Base-by-base conservation (phyloP, 768 basidiomycete species). In the Thelephora ganbajun region DNA sequence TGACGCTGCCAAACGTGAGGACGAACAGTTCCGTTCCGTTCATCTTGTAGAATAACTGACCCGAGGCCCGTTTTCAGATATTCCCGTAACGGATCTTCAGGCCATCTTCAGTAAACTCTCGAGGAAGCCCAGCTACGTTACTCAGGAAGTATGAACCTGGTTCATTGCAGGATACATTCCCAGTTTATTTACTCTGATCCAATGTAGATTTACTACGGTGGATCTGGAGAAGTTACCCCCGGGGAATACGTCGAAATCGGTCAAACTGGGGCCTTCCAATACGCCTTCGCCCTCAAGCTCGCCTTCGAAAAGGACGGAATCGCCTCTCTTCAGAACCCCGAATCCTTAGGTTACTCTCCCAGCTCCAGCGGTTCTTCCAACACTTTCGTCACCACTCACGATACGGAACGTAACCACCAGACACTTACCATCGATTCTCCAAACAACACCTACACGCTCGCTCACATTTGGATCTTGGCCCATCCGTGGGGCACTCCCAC, bases 351-450 rank as follows among this genome's bases (percentile, higher is more conserved):
- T 77, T 73, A 48, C 46, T 20, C 48, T 9, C 39, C 18, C 18
- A 41, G 39, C 14, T 41, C 22, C 7, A 30, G 26, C 9, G 9
- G 9, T 9, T 4, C 26, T 12, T 11, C 80, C 0, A 83, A 83
- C 52, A 71, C 77, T 6, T 83, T 83, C 50, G 79, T 83, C 3
- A 65, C 74, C 0, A 80, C 83, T 54, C 81, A 83, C 48, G 82
- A 83, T 52, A 83, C 80, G 1, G 82, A 83, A 58, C 63, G 81
- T 79, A 71, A 68, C 46, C 75, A 74, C 1, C 55, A 47, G 22
- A 79, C 80, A 0, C 63, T 83, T 6, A 78, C 72, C 53, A 66
- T 66, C 39, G 74, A 76, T 50, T 81, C 80, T 0, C 67, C 79
- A 1, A 74, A 72, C n/a, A 82, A 83, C 58, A 71, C 76, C 0